Evolutionary conservation across 202 grass and related monocot genomes (phyloP), one percentile per base, ranked within the genome.

Genomic region (Hordeum pubiflorum): DNA sequence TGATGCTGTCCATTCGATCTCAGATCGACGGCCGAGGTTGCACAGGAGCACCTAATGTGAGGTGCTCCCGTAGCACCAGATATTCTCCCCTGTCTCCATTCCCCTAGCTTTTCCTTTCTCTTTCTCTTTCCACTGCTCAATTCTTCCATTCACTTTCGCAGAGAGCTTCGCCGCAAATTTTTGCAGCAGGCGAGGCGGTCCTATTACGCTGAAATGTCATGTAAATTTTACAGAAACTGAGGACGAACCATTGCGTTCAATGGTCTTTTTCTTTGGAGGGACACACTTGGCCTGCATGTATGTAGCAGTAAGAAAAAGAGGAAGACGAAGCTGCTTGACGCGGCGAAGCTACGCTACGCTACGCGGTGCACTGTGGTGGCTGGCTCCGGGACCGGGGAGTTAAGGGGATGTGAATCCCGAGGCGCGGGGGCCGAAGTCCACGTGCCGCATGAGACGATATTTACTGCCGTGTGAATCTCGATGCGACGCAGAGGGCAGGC

Each of bases 381-480:
- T 48, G 44, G 4, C 0, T 23, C 20, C 22, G 48, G 48, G 17
- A 54, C 50, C 17, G 20, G 10, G 57, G 37, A 76, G 44, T 31
- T 13, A 82, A 70, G 14, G 5, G 63, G 6, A 10, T 63, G 70
- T 41, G 63, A 63, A 84, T 88, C 86, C 62, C 62, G 62, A 81
- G 77, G 63, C 63, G 14, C 76, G 23, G 69, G 22, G 62, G 6
- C 76, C 76, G 13, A 84, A 44, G 63, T 56, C 23, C 82, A 81
- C 82, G 72, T 76, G 82, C 77, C 43, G 10, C 85, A 32, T 46
- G 57, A 57, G 43, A 24, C 65, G 44, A 27, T 72, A 81, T 55
- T 76, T 58, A 71, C 33, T 56, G 26, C 63, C 32, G 23, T 50
- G 77, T 64, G 77, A 77, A 89, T 89, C 87, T 85, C 77, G 64